Base-by-base conservation (phyloP, 495 filamentous ascomycete species). In the Podospora appendiculata region DNA sequence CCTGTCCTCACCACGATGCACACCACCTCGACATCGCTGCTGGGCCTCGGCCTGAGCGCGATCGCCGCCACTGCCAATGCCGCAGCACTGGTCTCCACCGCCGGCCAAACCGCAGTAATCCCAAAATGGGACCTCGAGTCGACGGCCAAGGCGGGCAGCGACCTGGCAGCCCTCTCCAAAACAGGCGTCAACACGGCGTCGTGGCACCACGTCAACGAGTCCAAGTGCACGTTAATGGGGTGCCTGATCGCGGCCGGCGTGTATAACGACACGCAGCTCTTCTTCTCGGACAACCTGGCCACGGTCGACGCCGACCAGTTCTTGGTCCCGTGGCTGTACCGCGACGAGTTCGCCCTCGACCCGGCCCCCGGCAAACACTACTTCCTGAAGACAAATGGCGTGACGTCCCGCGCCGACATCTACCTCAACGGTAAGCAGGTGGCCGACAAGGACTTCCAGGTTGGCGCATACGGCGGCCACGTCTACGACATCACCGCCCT, bases 371-470 rank as follows among this genome's bases (percentile, higher is more conserved):
- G 68, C 4, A 59, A 77, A 25, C 73, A 81, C 55, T 76, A 78
- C 55, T 67, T 75, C 13, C 62, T 85, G 16, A 61, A 72, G 17
- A 84, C 80, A 0, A 68, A 85, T 47, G 82, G 82, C 6, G 79
- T 86, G 41, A 79, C 74, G 0, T 82, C 81, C 6, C 77, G 71
- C 34, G 83, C 79, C 9, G 81, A 85, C 48, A 76, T 86, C 13
- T 83, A 67, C 47, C 50, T 85, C 43, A 85, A 86, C 52, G 82
- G 82, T 8, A 63, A 67, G 19, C 63, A 73, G 50, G 60, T 86
- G 7, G 80, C 69, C 8, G 62, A 64, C 8, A 75, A 66, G 8
- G 53, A 68, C 3, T 48, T 66, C 8, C 82, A 85, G 54, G 69
- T 70, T 6, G 83, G 83, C 4, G 70, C 81, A 0, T 86, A 83